phyloP scores from a whole-genome alignment of 768 basidiomycete genomes.

The Lactarius sp. region DNA sequence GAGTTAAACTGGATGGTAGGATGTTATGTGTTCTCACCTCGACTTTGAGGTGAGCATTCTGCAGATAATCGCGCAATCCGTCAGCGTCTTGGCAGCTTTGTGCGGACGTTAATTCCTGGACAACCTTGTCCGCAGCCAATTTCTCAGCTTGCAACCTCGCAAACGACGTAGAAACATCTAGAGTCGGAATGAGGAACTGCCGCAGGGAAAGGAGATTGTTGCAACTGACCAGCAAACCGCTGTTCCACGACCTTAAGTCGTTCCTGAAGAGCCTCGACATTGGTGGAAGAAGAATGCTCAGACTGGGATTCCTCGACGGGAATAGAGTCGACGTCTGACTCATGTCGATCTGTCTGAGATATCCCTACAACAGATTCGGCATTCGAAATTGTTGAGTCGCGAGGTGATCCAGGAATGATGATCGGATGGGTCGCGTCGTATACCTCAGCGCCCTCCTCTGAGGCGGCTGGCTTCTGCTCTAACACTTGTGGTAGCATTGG shows the following conservation, averaged over 20 bases:
- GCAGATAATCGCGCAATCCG: constrained; percentile 69
- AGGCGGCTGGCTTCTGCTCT: not conserved
- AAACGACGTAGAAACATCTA: constrained; percentile 77
- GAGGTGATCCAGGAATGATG: not conserved
- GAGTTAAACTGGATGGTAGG: not conserved
- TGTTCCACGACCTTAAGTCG: constrained; percentile 69
- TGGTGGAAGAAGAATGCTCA: constrained; percentile 21
- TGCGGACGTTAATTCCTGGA: constrained; percentile 69
- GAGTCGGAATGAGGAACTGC: not conserved
- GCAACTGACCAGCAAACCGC: constrained; percentile 59
- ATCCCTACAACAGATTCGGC: not conserved
- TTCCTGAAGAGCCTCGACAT: constrained; percentile 58
- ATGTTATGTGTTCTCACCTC: constrained; percentile 47
- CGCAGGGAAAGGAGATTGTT: not conserved
- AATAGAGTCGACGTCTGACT: not conserved
- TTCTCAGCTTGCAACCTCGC: constrained; percentile 72
- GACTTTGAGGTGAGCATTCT: constrained; percentile 57
- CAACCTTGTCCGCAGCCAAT: constrained; percentile 56
- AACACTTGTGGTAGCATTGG: not conserved
- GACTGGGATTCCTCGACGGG: not conserved
- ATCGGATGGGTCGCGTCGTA: not conserved
- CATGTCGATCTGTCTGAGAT: not conserved
- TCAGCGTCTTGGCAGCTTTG: constrained; percentile 58
- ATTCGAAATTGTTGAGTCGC: not conserved
- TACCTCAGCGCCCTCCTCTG: not conserved